phyloP scores from a whole-genome alignment of 352 stramenopile species.

The Globisporangium perplexum region DNA sequence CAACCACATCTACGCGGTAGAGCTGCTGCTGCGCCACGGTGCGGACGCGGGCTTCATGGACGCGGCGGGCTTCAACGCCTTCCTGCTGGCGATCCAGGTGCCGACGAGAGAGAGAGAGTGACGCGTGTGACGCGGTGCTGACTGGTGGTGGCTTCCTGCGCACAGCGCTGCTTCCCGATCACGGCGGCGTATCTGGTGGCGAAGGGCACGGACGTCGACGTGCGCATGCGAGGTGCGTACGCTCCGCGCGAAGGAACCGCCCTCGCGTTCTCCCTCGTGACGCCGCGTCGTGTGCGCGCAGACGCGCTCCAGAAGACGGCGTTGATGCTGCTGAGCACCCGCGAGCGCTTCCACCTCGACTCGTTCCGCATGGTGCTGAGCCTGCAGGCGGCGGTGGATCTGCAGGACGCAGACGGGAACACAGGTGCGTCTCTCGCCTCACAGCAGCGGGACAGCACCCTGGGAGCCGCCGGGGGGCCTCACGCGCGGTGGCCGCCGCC shows the following conservation, averaged over 20 bases:
- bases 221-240: constrained; percentile 32
- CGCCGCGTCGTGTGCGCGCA: neutral
- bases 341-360: constrained; percentile 74
- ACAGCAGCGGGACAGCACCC: no score
- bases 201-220: constrained; percentile 64
- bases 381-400: constrained; percentile 47
- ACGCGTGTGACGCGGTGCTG: neutral
- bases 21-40: constrained; percentile 56
- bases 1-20: constrained; percentile 80
- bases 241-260: neutral
- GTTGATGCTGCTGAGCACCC: constrained; percentile 66
- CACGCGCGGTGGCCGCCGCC: no score
- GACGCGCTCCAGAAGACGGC: constrained; percentile 41
- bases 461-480: no score
- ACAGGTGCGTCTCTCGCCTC: no score
- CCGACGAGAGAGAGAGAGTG: neutral
- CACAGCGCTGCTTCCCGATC: constrained; percentile 61
- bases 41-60: constrained; percentile 52
- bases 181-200: constrained; percentile 70
- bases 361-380: constrained; percentile 78
- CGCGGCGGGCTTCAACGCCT: constrained; percentile 45
- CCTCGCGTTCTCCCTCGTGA: no score
- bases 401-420: constrained; percentile 57
- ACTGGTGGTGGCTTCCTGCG: no score
- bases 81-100: constrained; percentile 60